A percentile compares a stretch with the other conserved stretches of the same genome.
Evolutionary conservation across 305 asterid species (phyloP).

Genomic region (Petunia hybrid): DNA sequence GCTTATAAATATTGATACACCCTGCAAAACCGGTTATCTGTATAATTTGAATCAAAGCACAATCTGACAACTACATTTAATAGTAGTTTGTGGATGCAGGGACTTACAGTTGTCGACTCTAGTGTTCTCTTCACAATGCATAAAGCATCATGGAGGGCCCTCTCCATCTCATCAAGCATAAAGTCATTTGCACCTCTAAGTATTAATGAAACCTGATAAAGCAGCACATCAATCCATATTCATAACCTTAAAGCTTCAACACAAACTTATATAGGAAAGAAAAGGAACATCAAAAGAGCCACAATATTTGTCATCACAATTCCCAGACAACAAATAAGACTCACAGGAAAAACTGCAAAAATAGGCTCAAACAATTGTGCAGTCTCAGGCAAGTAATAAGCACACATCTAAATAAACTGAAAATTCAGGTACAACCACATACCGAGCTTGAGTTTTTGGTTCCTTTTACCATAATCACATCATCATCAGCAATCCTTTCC

Average conservation of each 20-base stretch:
- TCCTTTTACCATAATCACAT: constrained; percentile 94
- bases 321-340: not conserved
- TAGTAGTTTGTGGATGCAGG: constrained; percentile 14
- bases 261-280: constrained; percentile 19
- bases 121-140: constrained; percentile 90
- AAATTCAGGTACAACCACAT: constrained; percentile 37
- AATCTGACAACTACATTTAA: not conserved
- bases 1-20: not conserved
- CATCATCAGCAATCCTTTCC: constrained; percentile 95
- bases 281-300: not conserved
- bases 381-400: not conserved
- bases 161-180: constrained; percentile 97
- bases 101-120: constrained; percentile 80
- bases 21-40: not conserved
- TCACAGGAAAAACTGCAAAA: not conserved
- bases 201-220: constrained; percentile 73
- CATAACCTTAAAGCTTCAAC: not conserved
- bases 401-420: not conserved
- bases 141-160: constrained; percentile 90
- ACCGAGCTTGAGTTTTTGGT: constrained; percentile 83
- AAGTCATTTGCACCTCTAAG: constrained; percentile 94
- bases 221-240: not conserved
- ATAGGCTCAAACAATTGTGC: not conserved
- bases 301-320: not conserved
- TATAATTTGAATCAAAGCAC: not conserved